These are phyloP conservation scores for Puccinia triticina DNA, from an alignment of 1,284 basidiomycete species.

Conservation along the genomic window DNA sequence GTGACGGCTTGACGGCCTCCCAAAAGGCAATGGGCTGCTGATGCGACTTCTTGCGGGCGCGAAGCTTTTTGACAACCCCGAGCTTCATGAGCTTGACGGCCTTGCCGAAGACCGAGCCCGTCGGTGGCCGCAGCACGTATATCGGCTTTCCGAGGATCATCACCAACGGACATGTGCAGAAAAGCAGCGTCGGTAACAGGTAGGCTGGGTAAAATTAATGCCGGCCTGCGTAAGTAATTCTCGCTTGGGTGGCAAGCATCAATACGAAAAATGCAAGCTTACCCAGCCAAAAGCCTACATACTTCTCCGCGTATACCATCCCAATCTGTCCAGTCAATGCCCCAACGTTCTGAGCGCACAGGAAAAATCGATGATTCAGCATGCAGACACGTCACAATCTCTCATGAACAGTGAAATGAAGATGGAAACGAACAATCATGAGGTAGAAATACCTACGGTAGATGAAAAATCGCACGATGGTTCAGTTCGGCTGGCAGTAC, in stretches of 20 bases:
- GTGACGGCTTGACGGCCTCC: conserved; percentile 73
- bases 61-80: conserved; percentile 59
- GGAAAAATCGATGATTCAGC: conserved; percentile 53
- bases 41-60: conserved; percentile 55
- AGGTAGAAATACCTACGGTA: conserved; percentile 49
- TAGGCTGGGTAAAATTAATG: conserved; percentile 48
- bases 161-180: conserved; percentile 67
- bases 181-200: conserved; percentile 61
- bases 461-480: not conserved
- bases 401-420: conserved; percentile 48
- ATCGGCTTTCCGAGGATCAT: conserved; percentile 70
- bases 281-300: conserved; percentile 62
- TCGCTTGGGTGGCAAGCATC: not conserved
- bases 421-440: conserved; percentile 34
- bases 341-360: conserved; percentile 68
- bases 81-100: conserved; percentile 59
- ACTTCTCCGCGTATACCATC: conserved; percentile 61
- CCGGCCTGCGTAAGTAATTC: not conserved
- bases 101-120: conserved; percentile 75
- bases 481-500: not conserved
- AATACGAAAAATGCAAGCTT: not conserved
- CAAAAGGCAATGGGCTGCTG: conserved; percentile 71
- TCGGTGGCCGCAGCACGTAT: conserved; percentile 72
- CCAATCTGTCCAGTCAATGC: conserved; percentile 66
- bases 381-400: not conserved